phyloP scores from a whole-genome alignment of 208 protist genomes.

The Willaertia magna region DNA sequence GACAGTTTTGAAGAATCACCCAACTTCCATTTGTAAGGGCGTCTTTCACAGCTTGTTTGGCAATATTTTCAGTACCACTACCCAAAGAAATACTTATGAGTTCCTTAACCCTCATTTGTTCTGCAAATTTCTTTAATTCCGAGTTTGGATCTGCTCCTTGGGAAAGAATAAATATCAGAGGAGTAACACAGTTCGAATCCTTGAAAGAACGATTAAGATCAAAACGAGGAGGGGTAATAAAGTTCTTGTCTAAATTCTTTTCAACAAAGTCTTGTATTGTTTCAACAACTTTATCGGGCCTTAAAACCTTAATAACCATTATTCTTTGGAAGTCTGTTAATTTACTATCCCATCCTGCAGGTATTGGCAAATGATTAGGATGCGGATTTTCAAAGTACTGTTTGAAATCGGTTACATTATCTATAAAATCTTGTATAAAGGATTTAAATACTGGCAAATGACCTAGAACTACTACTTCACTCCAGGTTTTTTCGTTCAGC shows the following conservation, averaged over 20 bases:
- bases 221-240: constrained; percentile 89
- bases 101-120: constrained; percentile 88
- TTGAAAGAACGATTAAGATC: constrained; percentile 83
- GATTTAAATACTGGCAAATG: constrained; percentile 68
- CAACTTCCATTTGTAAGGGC: constrained; percentile 83
- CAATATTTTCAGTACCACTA: constrained; percentile 90
- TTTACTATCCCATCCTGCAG: constrained; percentile 51
- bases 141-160: constrained; percentile 90
- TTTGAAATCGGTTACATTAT: constrained; percentile 53
- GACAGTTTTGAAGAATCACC: constrained; percentile 95
- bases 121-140: constrained; percentile 87
- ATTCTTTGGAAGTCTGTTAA: constrained; percentile 82
- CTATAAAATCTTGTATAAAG: constrained; percentile 55
- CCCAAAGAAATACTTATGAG: constrained; percentile 89
- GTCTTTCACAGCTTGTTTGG: constrained; percentile 77
- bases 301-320: constrained; percentile 81
- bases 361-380: constrained; percentile 62
- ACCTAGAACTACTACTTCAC: constrained; percentile 66
- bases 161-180: constrained; percentile 95
- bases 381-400: constrained; percentile 73
- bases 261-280: constrained; percentile 83
- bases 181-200: constrained; percentile 69
- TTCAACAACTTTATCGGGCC: constrained; percentile 90
- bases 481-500: constrained; percentile 83
- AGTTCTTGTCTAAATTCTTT: constrained; percentile 68